phyloP scores from a whole-genome alignment of 2,329 filamentous ascomycete genomes.

The Cytospora paraplurivora region DNA sequence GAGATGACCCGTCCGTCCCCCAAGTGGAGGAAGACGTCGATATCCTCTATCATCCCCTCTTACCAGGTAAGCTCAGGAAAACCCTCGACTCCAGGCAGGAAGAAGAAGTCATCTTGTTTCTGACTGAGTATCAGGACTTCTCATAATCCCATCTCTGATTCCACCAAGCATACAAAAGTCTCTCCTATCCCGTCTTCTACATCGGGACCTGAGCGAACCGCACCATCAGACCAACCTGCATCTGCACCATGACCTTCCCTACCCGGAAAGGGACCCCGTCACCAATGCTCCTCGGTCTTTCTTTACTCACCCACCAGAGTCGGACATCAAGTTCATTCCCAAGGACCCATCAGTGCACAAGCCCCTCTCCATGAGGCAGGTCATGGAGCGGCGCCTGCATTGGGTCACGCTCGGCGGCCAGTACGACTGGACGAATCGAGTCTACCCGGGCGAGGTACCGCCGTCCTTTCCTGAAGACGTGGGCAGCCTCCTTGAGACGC shows the following conservation, averaged over 20 bases:
- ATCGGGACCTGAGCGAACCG: constrained; percentile 66
- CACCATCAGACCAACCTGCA: constrained; percentile 80
- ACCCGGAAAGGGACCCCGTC: constrained; percentile 25
- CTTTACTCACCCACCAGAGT: constrained; percentile 53
- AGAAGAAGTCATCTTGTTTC: not conserved
- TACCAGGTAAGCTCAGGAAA: constrained; percentile 63
- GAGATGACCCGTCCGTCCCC: constrained; percentile 37
- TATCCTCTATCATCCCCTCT: constrained; percentile 64
- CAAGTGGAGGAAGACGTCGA: constrained; percentile 44
- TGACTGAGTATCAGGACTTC: constrained; percentile 61
- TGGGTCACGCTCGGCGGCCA: constrained; percentile 96
- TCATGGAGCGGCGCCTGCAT: constrained; percentile 78
- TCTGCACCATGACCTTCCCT: constrained; percentile 41
- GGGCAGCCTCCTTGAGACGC: constrained; percentile 61
- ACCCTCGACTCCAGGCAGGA: constrained; percentile 11
- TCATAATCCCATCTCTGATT: constrained; percentile 75
- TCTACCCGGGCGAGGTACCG: constrained; percentile 70
- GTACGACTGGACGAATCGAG: constrained; percentile 91
- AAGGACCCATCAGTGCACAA: constrained; percentile 76
- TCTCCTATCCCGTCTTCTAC: constrained; percentile 71
- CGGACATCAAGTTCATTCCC: constrained; percentile 61
- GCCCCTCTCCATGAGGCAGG: constrained; percentile 66
- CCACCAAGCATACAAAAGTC: constrained; percentile 67
- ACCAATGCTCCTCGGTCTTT: constrained; percentile 46
- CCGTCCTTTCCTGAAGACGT: constrained; percentile 77